Evolutionary conservation across 2,329 filamentous ascomycete species (phyloP).

Genomic region (Beauveria brongniartii): DNA sequence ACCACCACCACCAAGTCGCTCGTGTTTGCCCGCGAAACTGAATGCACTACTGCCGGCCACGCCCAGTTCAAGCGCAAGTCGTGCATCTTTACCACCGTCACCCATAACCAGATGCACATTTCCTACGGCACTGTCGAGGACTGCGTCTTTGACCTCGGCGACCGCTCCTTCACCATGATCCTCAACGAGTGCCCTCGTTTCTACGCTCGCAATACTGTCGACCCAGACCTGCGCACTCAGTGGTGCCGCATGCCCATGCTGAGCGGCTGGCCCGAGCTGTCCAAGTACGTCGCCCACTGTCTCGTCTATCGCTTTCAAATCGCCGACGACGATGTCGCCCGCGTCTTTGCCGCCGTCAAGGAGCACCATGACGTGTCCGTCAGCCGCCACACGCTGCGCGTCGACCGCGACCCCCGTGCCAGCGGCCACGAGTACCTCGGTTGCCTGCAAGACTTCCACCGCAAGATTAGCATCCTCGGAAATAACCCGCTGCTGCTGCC

Average conservation of each 20-base stretch:
- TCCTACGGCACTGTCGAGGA: constrained; percentile 40
- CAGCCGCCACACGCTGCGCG: constrained; percentile 18
- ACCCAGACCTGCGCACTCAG: constrained; percentile 1
- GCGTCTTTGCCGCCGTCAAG: constrained; percentile 15
- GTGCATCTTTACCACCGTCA: constrained; percentile 31
- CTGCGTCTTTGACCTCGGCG: constrained; percentile 28
- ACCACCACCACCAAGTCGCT: constrained; percentile 20
- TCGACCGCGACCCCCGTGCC: constrained; percentile 1
- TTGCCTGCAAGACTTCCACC: constrained; percentile 26
- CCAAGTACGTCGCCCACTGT: constrained; percentile 29
- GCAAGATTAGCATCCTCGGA: constrained; percentile 18
- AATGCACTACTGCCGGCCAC: constrained; percentile 24
- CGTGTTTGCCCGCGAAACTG: constrained; percentile 35
- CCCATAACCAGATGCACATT: constrained; percentile 34
- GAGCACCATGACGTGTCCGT: constrained; percentile 18
- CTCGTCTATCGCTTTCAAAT: constrained; percentile 34
- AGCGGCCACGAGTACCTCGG: constrained; percentile 15
- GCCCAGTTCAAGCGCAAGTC: constrained; percentile 35
- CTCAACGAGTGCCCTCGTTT: constrained; percentile 44
- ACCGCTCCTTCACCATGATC: constrained; percentile 38
- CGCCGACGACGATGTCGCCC: constrained; percentile 20
- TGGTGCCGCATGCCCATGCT: constrained; percentile 25
- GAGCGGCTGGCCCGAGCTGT: constrained; percentile 21
- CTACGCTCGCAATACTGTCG: constrained; percentile 24
- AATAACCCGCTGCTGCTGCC: constrained; percentile 25